These are phyloP conservation scores for Globisporangium heterothallicum DNA, from an alignment of 352 stramenopile species.

Conservation along the genomic window DNA sequence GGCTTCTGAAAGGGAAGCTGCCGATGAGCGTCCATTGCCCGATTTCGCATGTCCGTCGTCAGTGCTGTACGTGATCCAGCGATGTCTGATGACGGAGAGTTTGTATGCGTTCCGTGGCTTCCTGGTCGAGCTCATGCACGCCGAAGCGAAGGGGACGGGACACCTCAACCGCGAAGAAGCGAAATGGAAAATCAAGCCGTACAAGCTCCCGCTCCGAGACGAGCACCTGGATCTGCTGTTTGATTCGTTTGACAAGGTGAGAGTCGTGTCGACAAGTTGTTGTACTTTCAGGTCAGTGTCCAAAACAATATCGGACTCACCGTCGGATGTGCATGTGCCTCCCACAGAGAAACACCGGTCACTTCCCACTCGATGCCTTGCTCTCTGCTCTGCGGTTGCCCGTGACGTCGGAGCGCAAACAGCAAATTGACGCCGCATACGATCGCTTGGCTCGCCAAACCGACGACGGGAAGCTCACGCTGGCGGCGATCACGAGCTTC, in stretches of 20 bases:
- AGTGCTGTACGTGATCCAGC: constrained; percentile 45
- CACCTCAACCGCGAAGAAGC: constrained; percentile 61
- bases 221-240: constrained; percentile 76
- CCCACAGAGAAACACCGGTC: constrained; percentile 38
- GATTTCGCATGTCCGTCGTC: constrained; percentile 32
- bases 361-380: constrained; percentile 43
- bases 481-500: constrained; percentile 27
- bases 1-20: constrained; percentile 24
- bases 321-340: background rate
- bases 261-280: no score
- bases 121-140: constrained; percentile 30
- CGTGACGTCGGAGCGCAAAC: constrained; percentile 25
- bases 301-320: no score
- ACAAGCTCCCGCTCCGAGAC: constrained; percentile 51
- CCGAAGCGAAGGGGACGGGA: constrained; percentile 41
- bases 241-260: constrained; percentile 57
- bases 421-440: constrained; percentile 38
- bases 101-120: constrained; percentile 60
- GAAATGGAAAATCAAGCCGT: constrained; percentile 53
- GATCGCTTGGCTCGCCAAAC: constrained; percentile 27
- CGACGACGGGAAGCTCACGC: constrained; percentile 35
- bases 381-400: constrained; percentile 37
- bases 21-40: constrained; percentile 39
- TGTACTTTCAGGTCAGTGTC: no score
- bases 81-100: constrained; percentile 45